Base-by-base conservation (phyloP, 2,329 filamentous ascomycete species). In the Ophiostoma ips region DNA sequence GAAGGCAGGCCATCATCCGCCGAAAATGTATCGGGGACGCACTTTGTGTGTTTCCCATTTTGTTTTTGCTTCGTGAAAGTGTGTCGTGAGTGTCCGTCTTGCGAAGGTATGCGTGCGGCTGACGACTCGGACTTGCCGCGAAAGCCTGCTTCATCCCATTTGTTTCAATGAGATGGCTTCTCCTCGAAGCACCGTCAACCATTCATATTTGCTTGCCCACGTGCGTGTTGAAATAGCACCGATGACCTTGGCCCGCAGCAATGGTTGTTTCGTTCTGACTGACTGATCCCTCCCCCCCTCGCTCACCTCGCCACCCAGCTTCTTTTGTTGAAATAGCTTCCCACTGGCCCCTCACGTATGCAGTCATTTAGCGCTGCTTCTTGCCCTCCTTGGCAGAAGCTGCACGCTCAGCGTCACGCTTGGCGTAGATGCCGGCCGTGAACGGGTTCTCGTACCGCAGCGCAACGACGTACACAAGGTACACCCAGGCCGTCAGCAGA, bases 391-490 rank as follows among this genome's bases (percentile, higher is more conserved):
- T 48, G 18, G 53, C 55, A 48, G 59, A 63, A 45, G 64, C 68
- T 30, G 71, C 73, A 55, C 72, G 70, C 62, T 78, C 72, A 51
- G 67, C 67, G 51, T 88, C 84, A 53, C 86, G 76, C 79, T 92
- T 94, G 57, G 83, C 84, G 66, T 96, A 98, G 62, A 98, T 98
- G 57, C 77, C 85, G 3, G 80, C 79, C 7, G 92, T 98, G 68
- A 96, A 98, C 5, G 90, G 90, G 66, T 96, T 90, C 72, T 96
- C 90, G 69, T 81, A 95, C 59, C 72, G 72, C 62, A 95, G 72
- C 11, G 90, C 90, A 55, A 95, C 67, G 62, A 81, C 71, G 67
- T 96, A 96, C 51, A 87, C 78, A 24, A 83, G 60, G 58, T 84
- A 76, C 13, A 95, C 89, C 69, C 85, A 74, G 15, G 65, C 71